Evolutionary conservation across 2,329 filamentous ascomycete species (phyloP), one percentile per base, ranked within the genome.

Genomic region (Ramularia endophylla): DNA sequence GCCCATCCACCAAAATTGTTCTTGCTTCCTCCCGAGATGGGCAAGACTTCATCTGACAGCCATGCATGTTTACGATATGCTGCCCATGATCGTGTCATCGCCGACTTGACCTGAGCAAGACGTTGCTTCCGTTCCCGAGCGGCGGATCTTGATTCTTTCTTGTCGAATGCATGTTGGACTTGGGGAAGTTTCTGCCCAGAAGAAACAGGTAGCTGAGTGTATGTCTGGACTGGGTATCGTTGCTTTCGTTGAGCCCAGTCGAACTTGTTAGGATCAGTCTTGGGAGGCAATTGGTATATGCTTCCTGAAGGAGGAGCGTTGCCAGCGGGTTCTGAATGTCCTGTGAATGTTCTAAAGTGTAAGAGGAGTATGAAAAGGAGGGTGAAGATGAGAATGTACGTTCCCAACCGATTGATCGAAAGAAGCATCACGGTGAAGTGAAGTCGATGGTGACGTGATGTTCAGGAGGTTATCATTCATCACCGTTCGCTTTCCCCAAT

Each of bases 1-100:
- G 85, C 85, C 87, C 87, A 94, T 34, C 85, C 86, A 58, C 87
- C 90, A 61, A 95, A 95, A 0, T 87, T 85, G 57, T 95, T 85
- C 19, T 78, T 78, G 49, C 71, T 79, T 15, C 66, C 69, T 39
- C 80, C 80, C 13, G 78, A 76, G 12, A 60, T 28, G 1, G 90
- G 90, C 16, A 68, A 73, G 7, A 95, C 65, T 65, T 95, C 90
- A 58, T 97, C 90, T 54, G 94, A 85, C 48, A 82, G 75, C 80
- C 87, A 90, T 7, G 89, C 89, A 55, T 81, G 74, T 47, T 78
- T 72, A 58, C 77, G 85, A 66, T 95, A 95, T 27, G 85, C 86
- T 4, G 71, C 66, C 89, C 90, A 95, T 1, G 86, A 81, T 51
- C 81, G 82, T 55, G 76, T 68, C 65, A 94, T 87, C 44, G 87